Conservation (phyloP, 2,329 filamentous ascomycete genomes). For the Fusarium keratoplasticum region DNA sequence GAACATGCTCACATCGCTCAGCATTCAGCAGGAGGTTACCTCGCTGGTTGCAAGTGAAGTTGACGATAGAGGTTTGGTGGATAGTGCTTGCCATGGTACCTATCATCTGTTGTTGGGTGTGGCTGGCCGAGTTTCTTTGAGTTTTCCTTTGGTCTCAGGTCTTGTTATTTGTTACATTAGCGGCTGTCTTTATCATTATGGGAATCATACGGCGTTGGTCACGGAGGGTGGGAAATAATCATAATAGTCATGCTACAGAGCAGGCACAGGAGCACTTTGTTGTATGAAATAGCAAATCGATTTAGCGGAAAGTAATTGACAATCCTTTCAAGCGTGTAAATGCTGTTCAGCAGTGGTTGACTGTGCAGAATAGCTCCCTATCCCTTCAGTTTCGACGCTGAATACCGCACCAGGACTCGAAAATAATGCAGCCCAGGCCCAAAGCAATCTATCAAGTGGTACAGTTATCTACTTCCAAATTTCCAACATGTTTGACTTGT, state of each 20-base stretch:
- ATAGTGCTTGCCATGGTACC: slow-evolving; percentile 57
- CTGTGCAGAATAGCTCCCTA: neutral
- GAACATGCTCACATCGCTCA: slow-evolving; percentile 58
- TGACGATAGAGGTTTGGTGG: slow-evolving; percentile 64
- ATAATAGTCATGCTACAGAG: neutral
- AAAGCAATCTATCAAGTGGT: neutral
- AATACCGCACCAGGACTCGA: neutral
- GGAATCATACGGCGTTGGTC: neutral
- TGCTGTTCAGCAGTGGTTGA: neutral
- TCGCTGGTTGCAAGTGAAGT: slow-evolving; percentile 57
- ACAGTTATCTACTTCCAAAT: neutral
- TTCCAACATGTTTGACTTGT: neutral
- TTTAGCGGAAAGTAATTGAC: neutral
- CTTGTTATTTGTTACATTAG: neutral
- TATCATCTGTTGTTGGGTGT: slow-evolving; percentile 54
- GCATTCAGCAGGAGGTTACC: slow-evolving; percentile 58
- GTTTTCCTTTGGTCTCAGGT: neutral
- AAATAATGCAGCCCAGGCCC: too few relatives aligned
- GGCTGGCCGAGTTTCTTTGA: slow-evolving; percentile 43
- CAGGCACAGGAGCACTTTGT: neutral
- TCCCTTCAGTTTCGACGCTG: neutral
- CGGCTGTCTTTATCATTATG: neutral
- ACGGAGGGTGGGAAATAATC: neutral
- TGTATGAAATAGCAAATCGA: neutral
- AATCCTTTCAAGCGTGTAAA: neutral